Base-by-base conservation (phyloP, 495 filamentous ascomycete genomes). In the Daldinia grandis region DNA sequence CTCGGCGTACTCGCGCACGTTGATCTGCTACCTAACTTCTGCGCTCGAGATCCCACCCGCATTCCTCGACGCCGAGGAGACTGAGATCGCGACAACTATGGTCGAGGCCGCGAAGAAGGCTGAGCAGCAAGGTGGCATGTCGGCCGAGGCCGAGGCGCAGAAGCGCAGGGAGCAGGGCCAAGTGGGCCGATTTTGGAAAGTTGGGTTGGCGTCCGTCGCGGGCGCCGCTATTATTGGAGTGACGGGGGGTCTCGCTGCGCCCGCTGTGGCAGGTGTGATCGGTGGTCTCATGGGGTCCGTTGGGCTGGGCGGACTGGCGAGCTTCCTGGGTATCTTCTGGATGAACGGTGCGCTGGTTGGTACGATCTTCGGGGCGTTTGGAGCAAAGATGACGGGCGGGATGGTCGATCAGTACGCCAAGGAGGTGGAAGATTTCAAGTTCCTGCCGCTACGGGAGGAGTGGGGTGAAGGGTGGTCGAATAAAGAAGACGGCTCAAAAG, bases 351-450 rank as follows among this genome's bases (percentile, higher is more conserved):
- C 94, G 5, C 77, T 97, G 9, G 92, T 97, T 2, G 94, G 94
- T 1, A 88, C 92, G 9, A 78, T 97, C 0, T 97, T 97, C 75
- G 94, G 94, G 1, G 93, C 93, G 0, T 95, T 95, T 64, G 94
- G 94, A 0, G 94, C 90, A 0, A 86, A 87, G 38, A 97, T 97
- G 93, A 96, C 93, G 25, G 82, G 93, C 5, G 83, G 89, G 65
- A 91, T 93, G 85, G 89, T 95, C 78, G 92, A 95, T 66, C 86
- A 88, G 64, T 96, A 97, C 76, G 93, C 94, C 0, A 84, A 85
- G 38, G 92, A 97, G 71, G 92, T 97, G 0, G 87, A 92, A 40
- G 94, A 97, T 77, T 97, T 97, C 79, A 87, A 87, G 10, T 97
- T 97, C 76, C 77, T 97, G 19, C 93, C 93, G 0, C 83, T 94